Conservation (phyloP, 2,329 filamentous ascomycete species). For the Shiraia sp. region DNA sequence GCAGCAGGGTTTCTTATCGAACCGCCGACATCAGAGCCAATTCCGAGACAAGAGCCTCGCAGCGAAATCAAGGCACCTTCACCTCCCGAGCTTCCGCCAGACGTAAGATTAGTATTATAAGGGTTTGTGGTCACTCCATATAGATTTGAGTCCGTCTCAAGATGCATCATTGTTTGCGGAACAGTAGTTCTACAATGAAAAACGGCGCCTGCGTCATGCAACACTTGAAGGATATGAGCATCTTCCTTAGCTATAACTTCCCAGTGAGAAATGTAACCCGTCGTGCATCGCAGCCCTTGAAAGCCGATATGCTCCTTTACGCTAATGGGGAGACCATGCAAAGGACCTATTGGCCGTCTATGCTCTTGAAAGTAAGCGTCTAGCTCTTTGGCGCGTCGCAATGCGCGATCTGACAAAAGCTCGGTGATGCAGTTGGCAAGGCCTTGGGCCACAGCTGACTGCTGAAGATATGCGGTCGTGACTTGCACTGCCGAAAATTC, state of each 20-base stretch:
- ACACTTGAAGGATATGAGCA: constrained; percentile 54
- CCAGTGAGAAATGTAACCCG: constrained; percentile 56
- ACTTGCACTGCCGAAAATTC: constrained; percentile 28
- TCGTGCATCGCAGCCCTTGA: constrained; percentile 53
- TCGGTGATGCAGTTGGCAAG: constrained; percentile 27
- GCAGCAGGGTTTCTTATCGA: constrained; percentile 30
- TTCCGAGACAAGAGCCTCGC: constrained; percentile 57
- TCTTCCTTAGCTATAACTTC: constrained; percentile 52
- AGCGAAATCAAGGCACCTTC: constrained; percentile 60
- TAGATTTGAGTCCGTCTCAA: constrained; percentile 56
- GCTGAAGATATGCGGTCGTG: constrained; percentile 29
- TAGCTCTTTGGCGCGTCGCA: constrained; percentile 46
- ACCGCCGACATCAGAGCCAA: constrained; percentile 41
- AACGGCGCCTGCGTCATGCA: constrained; percentile 55
- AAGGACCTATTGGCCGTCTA: constrained; percentile 46
- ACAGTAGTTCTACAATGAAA: constrained; percentile 59
- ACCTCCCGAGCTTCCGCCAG: constrained; percentile 60
- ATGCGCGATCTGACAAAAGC: constrained; percentile 43
- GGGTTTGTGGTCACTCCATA: constrained; percentile 60
- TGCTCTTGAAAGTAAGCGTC: constrained; percentile 46
- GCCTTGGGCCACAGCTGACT: constrained; percentile 30
- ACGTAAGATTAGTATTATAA: constrained; percentile 54
- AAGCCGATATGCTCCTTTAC: constrained; percentile 59
- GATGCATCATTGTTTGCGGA: constrained; percentile 59
- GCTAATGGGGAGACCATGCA: constrained; percentile 58